Conservation (phyloP, 345 rosid species). For the Arabis alpina region DNA sequence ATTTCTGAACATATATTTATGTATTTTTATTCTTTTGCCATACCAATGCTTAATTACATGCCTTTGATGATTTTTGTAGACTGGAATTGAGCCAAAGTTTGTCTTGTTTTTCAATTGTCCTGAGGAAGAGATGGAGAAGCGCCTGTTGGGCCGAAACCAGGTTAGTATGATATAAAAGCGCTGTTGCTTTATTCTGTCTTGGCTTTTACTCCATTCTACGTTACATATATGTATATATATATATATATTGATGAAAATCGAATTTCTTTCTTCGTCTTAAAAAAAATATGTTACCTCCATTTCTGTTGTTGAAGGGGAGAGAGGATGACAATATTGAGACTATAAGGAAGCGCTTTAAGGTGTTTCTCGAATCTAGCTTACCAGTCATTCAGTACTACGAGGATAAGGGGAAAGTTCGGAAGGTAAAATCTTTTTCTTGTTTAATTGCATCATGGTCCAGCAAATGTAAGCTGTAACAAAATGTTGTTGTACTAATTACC, state of each 20-base stretch:
- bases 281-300: slow-evolving; percentile 9
- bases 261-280: too few relatives aligned
- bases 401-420: slow-evolving; percentile 65
- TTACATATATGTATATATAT: not conserved
- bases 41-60: not conserved
- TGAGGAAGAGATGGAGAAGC: slow-evolving; percentile 71
- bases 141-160: slow-evolving; percentile 74
- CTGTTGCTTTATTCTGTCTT: not conserved
- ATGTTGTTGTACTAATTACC: slow-evolving; percentile 30
- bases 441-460: not conserved
- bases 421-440: slow-evolving; percentile 47
- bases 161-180: slow-evolving; percentile 40
- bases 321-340: slow-evolving; percentile 82
- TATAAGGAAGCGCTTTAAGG: slow-evolving; percentile 72
- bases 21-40: not conserved
- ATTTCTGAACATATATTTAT: not conserved
- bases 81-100: slow-evolving; percentile 53
- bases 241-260: too few relatives aligned
- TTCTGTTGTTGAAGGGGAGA: slow-evolving; percentile 61
- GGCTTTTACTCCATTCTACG: slow-evolving; percentile 7
- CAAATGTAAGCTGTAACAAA: not conserved
- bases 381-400: slow-evolving; percentile 66
- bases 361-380: slow-evolving; percentile 68
- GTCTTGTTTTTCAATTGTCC: slow-evolving; percentile 60
- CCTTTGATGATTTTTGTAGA: slow-evolving; percentile 41